phyloP scores from a whole-genome alignment of 208 protist genomes.

The Trypanosoma grayi region DNA sequence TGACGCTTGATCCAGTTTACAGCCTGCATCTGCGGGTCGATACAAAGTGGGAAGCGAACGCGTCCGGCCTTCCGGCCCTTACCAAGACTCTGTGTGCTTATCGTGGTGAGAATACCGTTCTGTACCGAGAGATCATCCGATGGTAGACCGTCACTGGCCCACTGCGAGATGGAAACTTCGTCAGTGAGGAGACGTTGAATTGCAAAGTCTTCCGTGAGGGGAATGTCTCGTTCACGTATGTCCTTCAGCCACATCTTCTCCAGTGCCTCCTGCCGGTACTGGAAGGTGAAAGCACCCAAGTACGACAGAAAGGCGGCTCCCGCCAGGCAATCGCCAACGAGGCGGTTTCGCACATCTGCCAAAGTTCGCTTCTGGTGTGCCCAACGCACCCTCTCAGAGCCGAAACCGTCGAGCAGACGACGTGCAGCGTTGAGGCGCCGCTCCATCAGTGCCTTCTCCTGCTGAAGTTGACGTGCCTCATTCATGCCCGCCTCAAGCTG shows the following conservation, averaged over 20 bases:
- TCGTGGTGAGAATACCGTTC: constrained; percentile 97
- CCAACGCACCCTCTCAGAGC: constrained; percentile 97
- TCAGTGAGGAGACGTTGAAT: constrained; percentile 94
- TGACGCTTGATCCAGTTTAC: constrained; percentile 98
- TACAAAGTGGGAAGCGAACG: constrained; percentile 97
- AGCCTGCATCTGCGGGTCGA: constrained; percentile 99
- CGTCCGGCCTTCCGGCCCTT: constrained; percentile 76
- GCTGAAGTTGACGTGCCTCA: constrained; percentile 91
- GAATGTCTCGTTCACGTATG: constrained; percentile 83
- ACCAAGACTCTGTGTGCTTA: constrained; percentile 81
- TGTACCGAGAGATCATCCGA: constrained; percentile 98
- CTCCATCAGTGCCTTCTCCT: constrained; percentile 95
- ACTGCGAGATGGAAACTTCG: constrained; percentile 97
- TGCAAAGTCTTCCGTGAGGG: constrained; percentile 86
- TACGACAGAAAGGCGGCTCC: constrained; percentile 97
- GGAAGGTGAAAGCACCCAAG: constrained; percentile 96
- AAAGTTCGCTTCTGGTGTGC: constrained; percentile 92
- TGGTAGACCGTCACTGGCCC: constrained; percentile 97
- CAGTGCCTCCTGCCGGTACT: constrained; percentile 95
- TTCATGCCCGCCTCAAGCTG: constrained; percentile 88
- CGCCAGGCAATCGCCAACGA: constrained; percentile 98
- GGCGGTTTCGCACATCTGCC: constrained; percentile 66
- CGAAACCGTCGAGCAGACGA: constrained; percentile 96
- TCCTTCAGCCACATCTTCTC: constrained; percentile 92
- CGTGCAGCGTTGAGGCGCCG: constrained; percentile 93